Evolutionary conservation across 1,139 yeast species (phyloP), one percentile per base, ranked within the genome.

Genomic region (Pichia sp.): DNA sequence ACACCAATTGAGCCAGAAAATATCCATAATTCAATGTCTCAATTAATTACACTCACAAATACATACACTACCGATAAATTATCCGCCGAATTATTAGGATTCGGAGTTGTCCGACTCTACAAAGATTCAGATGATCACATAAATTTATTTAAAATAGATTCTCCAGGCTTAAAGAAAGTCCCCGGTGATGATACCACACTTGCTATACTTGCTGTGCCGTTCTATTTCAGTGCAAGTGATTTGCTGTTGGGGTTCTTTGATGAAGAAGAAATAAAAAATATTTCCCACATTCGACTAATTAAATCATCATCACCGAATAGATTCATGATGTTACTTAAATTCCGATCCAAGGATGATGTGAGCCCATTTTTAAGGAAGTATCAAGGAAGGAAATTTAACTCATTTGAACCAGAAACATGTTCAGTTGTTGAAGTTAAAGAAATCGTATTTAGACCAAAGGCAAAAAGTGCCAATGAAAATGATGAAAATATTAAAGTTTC

Each of bases 391-490:
- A 73, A 76, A 4, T 91, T 91, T 70, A 89, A 85, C 58, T 79
- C 93, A 3, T 83, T 89, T 86, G 96, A 90, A 58, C 90, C 96
- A 0, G 96, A 90, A 61, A 73, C 80, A 15, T 90, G 97, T 57
- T 93, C 85, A 61, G 88, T 83, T 6, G 77, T 90, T 2, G 79
- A 75, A 52, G 79, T 91, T 12, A 79, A 77, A 51, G 76, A 83
- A n/a, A 77, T 89, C 5, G 67, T 72, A 18, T 70, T 81, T 56
- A 63, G 71, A 36, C 54, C 59, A 18, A 37, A 51, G 40, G 41
- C 42, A 50, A 15, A 59, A 42, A 58, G n/a, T 28, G 14, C 14
- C 2, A 28, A 11, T 28, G 31, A 61, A 31, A 56, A 65, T 17
- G n/a, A 33, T 18, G 54, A 67, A 28, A 49, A 45, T n/a, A 28